Conservation (phyloP, 2,329 filamentous ascomycete species). For the Sporothrix humicola region DNA sequence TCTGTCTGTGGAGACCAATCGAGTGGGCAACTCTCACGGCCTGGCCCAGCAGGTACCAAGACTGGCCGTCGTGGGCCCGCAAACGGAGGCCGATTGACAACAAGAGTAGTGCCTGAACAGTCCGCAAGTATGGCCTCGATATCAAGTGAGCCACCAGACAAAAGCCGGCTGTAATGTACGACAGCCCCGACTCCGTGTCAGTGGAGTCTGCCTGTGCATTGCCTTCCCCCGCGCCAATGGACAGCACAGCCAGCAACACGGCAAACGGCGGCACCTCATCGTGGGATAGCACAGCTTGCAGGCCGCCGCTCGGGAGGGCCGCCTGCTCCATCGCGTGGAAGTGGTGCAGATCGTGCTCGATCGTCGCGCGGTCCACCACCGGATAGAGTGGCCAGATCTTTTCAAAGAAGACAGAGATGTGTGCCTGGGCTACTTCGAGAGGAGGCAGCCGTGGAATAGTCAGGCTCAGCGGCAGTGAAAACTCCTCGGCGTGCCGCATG, state of each 20-base stretch:
- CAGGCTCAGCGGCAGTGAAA: neutral
- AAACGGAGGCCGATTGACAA: neutral
- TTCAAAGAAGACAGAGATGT: neutral
- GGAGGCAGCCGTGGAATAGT: neutral
- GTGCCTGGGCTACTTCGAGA: neutral
- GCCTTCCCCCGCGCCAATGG: neutral
- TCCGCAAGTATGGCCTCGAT: neutral
- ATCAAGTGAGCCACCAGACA: neutral
- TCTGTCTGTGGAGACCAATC: neutral
- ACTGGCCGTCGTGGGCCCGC: neutral
- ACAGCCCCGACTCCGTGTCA: neutral
- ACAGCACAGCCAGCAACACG: neutral
- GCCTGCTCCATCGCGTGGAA: neutral
- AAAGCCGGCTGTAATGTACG: neutral
- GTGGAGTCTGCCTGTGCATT: neutral
- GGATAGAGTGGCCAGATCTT: neutral
- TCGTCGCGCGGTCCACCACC: neutral
- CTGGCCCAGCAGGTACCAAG: neutral
- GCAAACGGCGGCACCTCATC: neutral
- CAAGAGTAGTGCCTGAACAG: neutral
- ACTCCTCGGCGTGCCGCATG: constrained; percentile 2
- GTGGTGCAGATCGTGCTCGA: neutral
- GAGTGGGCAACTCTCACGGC: constrained; percentile 6
- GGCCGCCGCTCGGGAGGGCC: neutral
- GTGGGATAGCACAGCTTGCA: neutral